Conservation (phyloP, 2,329 filamentous ascomycete genomes). For the Colletotrichum destructivum region DNA sequence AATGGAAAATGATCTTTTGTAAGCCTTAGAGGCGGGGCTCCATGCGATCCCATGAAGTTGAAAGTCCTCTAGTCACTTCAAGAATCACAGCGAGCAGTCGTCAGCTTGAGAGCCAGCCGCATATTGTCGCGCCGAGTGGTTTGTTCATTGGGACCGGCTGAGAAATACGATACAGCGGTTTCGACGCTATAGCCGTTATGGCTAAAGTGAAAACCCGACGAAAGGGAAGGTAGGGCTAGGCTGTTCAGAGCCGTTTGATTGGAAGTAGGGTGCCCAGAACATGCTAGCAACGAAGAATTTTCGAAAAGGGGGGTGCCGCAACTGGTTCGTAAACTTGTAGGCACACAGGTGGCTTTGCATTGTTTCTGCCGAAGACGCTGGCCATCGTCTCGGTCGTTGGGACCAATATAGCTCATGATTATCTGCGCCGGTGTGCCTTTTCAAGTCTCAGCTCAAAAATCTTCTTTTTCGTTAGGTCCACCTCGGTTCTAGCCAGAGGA, state of each 20-base stretch:
- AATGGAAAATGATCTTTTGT: conserved; percentile 20
- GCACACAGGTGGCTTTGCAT: conserved; percentile 14
- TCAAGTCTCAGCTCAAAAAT: conserved; percentile 22
- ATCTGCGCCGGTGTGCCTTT: conserved; percentile 3
- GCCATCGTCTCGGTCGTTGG: conserved; percentile 8
- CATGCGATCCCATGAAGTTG: no score
- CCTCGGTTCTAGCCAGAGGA: background rate
- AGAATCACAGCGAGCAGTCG: conserved; percentile 2
- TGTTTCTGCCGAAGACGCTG: conserved; percentile 24
- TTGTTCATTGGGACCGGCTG: conserved; percentile 11
- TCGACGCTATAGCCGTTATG: background rate
- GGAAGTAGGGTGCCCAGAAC: background rate
- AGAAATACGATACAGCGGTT: conserved; percentile 3
- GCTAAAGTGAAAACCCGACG: background rate
- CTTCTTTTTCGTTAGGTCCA: conserved; percentile 8
- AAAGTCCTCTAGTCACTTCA: background rate
- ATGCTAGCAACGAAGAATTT: background rate
- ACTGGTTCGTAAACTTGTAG: conserved; percentile 26
- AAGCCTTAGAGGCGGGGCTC: background rate
- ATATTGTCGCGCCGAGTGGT: background rate
- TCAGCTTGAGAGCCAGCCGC: background rate
- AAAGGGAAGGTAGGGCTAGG: background rate
- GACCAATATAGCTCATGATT: conserved; percentile 1
- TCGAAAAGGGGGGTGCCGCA: background rate
- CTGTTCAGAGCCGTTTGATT: conserved; percentile 9